Conservation (phyloP, 345 rosid genomes). For the Salix koriyanagi region DNA sequence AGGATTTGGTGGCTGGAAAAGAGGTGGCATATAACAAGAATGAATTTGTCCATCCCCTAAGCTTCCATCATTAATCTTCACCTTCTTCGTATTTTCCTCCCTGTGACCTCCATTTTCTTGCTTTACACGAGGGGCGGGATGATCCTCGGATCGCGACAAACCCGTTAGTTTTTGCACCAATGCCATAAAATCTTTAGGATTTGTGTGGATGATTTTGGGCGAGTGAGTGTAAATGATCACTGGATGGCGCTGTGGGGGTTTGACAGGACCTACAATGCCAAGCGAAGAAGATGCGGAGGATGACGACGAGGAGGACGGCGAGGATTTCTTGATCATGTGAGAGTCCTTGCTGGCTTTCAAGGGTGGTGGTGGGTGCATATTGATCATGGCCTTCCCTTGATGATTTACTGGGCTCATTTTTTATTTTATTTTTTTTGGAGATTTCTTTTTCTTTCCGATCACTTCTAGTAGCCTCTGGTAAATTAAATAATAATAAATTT, state of each 20-base stretch:
- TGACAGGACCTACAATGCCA: slow-evolving; percentile 4
- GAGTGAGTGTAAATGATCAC: slow-evolving; percentile 94
- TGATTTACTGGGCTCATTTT: slow-evolving; percentile 13
- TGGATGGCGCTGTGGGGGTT: slow-evolving; percentile 59
- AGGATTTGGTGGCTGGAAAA: slow-evolving; percentile 35
- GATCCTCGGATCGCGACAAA: slow-evolving; percentile 46
- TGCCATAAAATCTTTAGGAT: slow-evolving; percentile 84
- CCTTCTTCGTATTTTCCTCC: slow-evolving; percentile 19
- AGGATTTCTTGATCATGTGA: slow-evolving; percentile 15
- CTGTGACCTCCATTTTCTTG: slow-evolving; percentile 8
- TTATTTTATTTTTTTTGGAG: neutral
- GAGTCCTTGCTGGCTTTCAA: slow-evolving; percentile 13
- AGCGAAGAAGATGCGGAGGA: slow-evolving; percentile 24
- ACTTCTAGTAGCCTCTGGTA: neutral
- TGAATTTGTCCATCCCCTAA: slow-evolving; percentile 43
- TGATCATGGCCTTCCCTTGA: neutral
- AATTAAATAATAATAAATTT: neutral
- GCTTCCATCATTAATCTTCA: slow-evolving; percentile 33
- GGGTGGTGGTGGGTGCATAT: neutral
- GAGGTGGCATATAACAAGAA: slow-evolving; percentile 39
- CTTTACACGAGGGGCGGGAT: neutral
- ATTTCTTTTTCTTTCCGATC: neutral
- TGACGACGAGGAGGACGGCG: neutral
- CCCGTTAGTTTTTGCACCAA: slow-evolving; percentile 92
- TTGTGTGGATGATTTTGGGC: slow-evolving; percentile 81